phyloP scores from a whole-genome alignment of 2,329 filamentous ascomycete genomes.

The Phialophora verrucosa region DNA sequence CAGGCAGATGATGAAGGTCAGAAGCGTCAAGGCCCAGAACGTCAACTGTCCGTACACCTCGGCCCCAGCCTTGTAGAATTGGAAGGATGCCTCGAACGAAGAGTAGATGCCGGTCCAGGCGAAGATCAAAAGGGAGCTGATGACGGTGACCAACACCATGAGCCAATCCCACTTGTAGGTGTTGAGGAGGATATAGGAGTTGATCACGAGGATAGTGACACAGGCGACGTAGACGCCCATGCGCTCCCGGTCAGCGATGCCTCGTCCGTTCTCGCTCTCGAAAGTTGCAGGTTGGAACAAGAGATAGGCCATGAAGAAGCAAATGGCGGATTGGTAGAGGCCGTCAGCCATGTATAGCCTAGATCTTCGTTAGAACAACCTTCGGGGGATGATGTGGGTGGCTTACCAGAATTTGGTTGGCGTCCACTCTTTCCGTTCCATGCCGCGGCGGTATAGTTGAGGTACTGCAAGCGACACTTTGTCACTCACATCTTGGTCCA shows the following conservation, averaged over 20 bases:
- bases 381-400: not conserved
- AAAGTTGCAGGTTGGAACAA: slow-evolving; percentile 73
- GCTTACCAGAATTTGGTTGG: slow-evolving; percentile 92
- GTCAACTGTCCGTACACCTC: slow-evolving; percentile 80
- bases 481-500: slow-evolving; percentile 96
- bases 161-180: slow-evolving; percentile 99
- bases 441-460: slow-evolving; percentile 92
- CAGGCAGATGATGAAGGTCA: slow-evolving; percentile 81
- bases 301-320: slow-evolving; percentile 90
- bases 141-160: slow-evolving; percentile 77
- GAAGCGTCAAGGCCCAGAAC: slow-evolving; percentile 84
- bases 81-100: slow-evolving; percentile 61
- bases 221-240: slow-evolving; percentile 88
- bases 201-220: slow-evolving; percentile 84
- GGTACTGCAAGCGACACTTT: slow-evolving; percentile 92
- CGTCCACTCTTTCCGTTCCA: slow-evolving; percentile 96
- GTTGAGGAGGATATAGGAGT: slow-evolving; percentile 93
- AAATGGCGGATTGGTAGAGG: slow-evolving; percentile 90
- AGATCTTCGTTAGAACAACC: slow-evolving; percentile 26
- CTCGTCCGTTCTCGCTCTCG: slow-evolving; percentile 72
- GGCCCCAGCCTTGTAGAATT: slow-evolving; percentile 76
- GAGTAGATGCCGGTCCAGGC: slow-evolving; percentile 95
- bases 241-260: slow-evolving; percentile 77
- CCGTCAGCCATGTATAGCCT: slow-evolving; percentile 95
- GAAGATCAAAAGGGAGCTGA: slow-evolving; percentile 88